Evolutionary conservation across 2,329 filamentous ascomycete genomes (phyloP).

Genomic region (Tolypocladium inflatum): DNA sequence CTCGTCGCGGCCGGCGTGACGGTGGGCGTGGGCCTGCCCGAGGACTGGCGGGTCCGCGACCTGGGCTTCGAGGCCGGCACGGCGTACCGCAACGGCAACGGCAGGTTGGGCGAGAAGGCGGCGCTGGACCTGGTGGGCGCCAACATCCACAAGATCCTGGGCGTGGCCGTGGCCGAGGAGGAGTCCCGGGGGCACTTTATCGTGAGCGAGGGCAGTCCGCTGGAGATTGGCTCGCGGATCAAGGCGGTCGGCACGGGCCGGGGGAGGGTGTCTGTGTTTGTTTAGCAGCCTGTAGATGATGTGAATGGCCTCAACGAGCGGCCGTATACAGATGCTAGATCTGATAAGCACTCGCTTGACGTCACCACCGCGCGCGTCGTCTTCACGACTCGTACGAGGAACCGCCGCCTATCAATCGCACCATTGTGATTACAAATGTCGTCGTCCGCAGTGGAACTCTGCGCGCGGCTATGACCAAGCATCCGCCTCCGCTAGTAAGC

Average conservation of each 20-base stretch:
- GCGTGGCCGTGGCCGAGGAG: constrained; percentile 24
- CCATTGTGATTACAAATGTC: background rate
- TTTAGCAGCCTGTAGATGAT: background rate
- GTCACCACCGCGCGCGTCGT: background rate
- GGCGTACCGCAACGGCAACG: constrained; percentile 45
- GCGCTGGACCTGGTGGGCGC: constrained; percentile 47
- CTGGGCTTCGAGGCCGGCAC: constrained; percentile 51
- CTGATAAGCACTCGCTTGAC: background rate
- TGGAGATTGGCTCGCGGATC: constrained; percentile 48
- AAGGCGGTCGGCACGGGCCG: constrained; percentile 36
- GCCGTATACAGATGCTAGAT: background rate
- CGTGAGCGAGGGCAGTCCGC: constrained; percentile 52
- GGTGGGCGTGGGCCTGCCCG: constrained; percentile 47
- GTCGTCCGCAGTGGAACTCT: background rate
- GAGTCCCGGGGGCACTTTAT: constrained; percentile 41
- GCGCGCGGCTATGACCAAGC: constrained; percentile 20
- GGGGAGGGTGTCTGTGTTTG: constrained; percentile 10
- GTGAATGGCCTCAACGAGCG: too few species aligned
- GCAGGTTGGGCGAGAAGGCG: constrained; percentile 40
- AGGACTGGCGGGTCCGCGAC: constrained; percentile 54
- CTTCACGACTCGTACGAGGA: background rate
- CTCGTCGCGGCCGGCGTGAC: constrained; percentile 50
- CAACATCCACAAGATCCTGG: constrained; percentile 50
- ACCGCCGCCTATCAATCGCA: background rate
- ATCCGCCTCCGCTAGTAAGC: background rate